phyloP scores from a whole-genome alignment of 257 asterid species.

The Rhazya stricta region DNA sequence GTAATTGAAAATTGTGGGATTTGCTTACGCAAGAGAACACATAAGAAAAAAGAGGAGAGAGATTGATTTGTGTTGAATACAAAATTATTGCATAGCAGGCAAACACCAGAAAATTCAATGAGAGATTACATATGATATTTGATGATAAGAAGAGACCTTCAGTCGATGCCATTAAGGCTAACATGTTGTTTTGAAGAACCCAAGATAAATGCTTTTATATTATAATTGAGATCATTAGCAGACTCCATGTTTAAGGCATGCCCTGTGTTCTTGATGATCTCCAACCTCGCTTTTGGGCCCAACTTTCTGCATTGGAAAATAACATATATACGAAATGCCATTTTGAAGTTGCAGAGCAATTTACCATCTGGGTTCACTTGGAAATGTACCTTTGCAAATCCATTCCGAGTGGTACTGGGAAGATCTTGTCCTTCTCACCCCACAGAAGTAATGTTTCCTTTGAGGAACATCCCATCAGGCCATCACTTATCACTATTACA shows the following conservation, averaged over 20 bases:
- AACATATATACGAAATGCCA: not conserved
- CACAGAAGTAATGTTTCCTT: slow-evolving; percentile 63
- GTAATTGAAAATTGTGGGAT: no score
- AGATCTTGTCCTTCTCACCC: slow-evolving; percentile 67
- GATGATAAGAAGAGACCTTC: no score
- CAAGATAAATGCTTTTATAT: slow-evolving; percentile 40
- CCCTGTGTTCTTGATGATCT: slow-evolving; percentile 49
- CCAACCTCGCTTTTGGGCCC: slow-evolving; percentile 47
- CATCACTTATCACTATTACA: no score
- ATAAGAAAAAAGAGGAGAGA: no score
- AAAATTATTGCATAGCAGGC: no score
- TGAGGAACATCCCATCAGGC: slow-evolving; percentile 8
- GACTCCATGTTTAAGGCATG: slow-evolving; percentile 66
- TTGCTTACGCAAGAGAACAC: no score
- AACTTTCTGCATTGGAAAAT: slow-evolving; percentile 37
- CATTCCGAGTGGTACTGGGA: slow-evolving; percentile 53
- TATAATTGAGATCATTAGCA: slow-evolving; percentile 37
- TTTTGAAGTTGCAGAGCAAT: not conserved
- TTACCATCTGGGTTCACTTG: not conserved
- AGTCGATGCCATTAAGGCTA: not conserved
- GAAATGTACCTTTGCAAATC: slow-evolving; percentile 45
- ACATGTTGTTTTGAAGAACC: not conserved
- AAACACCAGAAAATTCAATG: no score
- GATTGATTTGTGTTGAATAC: no score
- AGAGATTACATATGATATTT: no score